Evolutionary conservation across 2,329 filamentous ascomycete genomes (phyloP), one percentile per base, ranked within the genome.

Genomic region (Arthrobotrys musiformis): DNA sequence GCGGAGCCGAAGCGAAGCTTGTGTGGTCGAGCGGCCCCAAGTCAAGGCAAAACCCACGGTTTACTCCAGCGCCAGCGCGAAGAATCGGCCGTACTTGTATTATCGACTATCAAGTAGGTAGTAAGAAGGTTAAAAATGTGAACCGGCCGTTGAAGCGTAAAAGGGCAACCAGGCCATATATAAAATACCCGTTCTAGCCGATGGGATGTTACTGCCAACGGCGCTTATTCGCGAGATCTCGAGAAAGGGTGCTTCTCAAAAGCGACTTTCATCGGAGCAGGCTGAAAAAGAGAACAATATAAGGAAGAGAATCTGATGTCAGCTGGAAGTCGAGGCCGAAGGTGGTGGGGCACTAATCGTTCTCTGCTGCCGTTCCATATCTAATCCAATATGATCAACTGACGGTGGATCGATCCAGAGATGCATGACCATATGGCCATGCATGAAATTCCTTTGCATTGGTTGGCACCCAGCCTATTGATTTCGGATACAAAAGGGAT

Each of bases 391-490:
- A 42, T n/a, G 33, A 17, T 58, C 54, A 58, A 58, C 30, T 58
- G 54, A 58, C 17, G 54, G 54, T 58, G 54, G 33, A 40, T 58
- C 33, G 54, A 26, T 58, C 54, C 54, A 58, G 54, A 24, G 30
- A 40, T 40, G 30, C 54, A 58, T 58, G 54, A 19, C 54, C 54
- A 58, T 58, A 22, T 58, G 54, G 54, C 54, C n/a, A 26, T 58
- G 54, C 54, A 58, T 58, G 11, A 40, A 15, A 13, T n/a, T 37
- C 33, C 50, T 56, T 35, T 56, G n/a, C n/a, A n/a, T n/a, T n/a
- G n/a, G n/a, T n/a, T n/a, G n/a, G n/a, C n/a, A n/a, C n/a, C n/a
- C n/a, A 4, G n/a, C n/a, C 28, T 28, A 33, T 19, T 7, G 54
- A 58, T 24, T 24, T 56, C 48, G 50, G 28, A 33, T 42, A 42